Evolutionary conservation across 805 yeast species (phyloP), one percentile per base, ranked within the genome.

Genomic region (Wickerhamiella vanderwaltii): DNA sequence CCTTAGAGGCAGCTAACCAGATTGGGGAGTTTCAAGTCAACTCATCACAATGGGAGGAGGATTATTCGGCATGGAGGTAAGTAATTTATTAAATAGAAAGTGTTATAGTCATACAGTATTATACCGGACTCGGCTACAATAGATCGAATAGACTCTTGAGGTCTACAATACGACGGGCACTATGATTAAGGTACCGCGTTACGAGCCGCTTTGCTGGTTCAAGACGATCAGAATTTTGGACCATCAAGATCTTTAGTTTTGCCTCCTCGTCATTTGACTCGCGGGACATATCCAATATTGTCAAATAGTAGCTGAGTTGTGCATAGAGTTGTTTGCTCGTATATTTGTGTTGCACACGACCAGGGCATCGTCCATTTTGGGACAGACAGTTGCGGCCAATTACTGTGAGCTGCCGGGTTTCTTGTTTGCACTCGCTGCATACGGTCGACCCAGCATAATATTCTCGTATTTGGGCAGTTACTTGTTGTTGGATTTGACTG

Each of bases 81-180:
- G n/a, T n/a, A n/a, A n/a, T n/a, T n/a, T 6, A 15, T 31, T 31
- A 18, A 31, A 31, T 18, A 39, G 16, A 4, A 39, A 22, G 31
- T 12, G 5, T 4, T 5, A 15, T 13, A 32, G 9, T 25, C 26
- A 35, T 39, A 23, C 3, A 25, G 9, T 31, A 31, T 15, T 12
- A 11, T 7, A 9, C 16, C 30, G 12, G 16, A n/a, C n/a, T n/a
- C n/a, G n/a, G 32, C 13, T 28, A 13, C 25, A 28, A 23, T 16
- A 20, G n/a, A n/a, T 11, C 43, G 59, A 87, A 87, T n/a, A 87
- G 77, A 17, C 73, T 64, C 6, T 77, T 76, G 82, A 88, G 77
- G 56, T 84, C 82, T 39, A 87, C 96, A 59, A 76, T 86, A 38
- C 95, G 69, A 50, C 95, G 77, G 4, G 94, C 96, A 62, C 88